Evolutionary conservation across 805 yeast genomes (phyloP), one percentile per base, ranked within the genome.

Genomic region (Barnettozyma vustinii): DNA sequence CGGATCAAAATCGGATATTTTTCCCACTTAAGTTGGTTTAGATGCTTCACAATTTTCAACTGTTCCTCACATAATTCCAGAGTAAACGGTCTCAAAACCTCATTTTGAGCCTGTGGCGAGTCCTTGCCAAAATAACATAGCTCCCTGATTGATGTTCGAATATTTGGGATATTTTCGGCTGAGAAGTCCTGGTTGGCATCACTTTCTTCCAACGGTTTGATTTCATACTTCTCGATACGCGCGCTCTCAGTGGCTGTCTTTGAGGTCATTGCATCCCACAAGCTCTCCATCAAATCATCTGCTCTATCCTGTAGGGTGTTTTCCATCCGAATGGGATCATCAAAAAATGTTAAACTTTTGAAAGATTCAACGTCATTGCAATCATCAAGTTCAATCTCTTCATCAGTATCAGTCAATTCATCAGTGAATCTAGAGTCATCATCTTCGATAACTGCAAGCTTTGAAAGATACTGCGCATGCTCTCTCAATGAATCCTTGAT

Each of bases 1-100:
- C 83, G 74, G 50, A 88, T 84, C 51, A 83, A 75, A 25, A 88
- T 74, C 0, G 94, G 91, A 56, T 66, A 83, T 61, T 87, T 88
- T 40, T 69, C 63, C 96, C 96, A 89, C 2, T 68, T 58, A 5
- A 87, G 62, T 4, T 64, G 55, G 63, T 87, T 87, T 61, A 88
- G 72, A 45, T 74, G 72, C 26, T 66, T 66, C 30, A 85, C 73
- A 39, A 86, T 84, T 13, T 62, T 67, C 46, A 66, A 57, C 60
- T 87, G 91, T 30, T 60, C 52, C 9, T 58, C 51, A 6, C 70
- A 64, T 42, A 81, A 61, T 5, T 68, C 65, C 45, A 77, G 54
- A 39, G 67, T 52, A 49, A 62, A 60, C 21, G 58, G 52, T 13
- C 49, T 52, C 36, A 56, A 27, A 10, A 54, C 52, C 23, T 59